A percentile compares a stretch with the other conserved stretches of the same genome.
These are phyloP conservation scores for Saturnispora sekii DNA, from an alignment of 805 yeast genomes.

Conservation along the genomic window DNA sequence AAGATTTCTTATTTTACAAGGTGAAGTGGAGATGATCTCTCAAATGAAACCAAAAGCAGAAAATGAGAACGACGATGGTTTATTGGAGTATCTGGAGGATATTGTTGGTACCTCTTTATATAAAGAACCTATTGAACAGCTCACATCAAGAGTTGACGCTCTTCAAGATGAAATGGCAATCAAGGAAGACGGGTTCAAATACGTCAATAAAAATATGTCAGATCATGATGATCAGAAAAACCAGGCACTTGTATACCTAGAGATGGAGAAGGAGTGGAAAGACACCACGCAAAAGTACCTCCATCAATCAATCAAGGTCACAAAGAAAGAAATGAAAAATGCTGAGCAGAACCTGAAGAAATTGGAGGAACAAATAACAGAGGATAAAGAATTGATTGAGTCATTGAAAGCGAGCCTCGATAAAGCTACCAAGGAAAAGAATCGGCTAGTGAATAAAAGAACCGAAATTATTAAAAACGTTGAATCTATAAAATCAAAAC, in stretches of 20 bases:
- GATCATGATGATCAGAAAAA: constrained; percentile 51
- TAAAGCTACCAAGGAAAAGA: constrained; percentile 24
- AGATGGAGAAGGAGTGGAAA: constrained; percentile 51
- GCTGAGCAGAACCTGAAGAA: constrained; percentile 19
- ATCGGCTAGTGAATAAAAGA: constrained; percentile 27
- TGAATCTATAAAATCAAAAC: constrained; percentile 24
- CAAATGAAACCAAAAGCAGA: constrained; percentile 99
- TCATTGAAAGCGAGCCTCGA: constrained; percentile 29
- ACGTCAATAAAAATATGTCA: constrained; percentile 69
- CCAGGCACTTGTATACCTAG: constrained; percentile 57
- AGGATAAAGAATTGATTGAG: constrained; percentile 13
- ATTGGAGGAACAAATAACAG: constrained; percentile 7
- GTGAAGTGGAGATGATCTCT: constrained; percentile 97
- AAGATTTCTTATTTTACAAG: constrained; percentile 88
- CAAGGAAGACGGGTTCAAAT: constrained; percentile 67
- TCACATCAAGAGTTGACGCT: constrained; percentile 52
- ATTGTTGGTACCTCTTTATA: constrained; percentile 90
- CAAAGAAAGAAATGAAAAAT: constrained; percentile 32
- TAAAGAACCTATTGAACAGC: constrained; percentile 63
- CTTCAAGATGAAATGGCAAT: constrained; percentile 73
- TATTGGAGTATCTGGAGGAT: constrained; percentile 89
- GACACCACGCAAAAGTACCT: constrained; percentile 43
- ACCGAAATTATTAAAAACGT: constrained; percentile 15
- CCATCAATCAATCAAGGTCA: constrained; percentile 39
- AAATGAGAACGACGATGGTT: constrained; percentile 82